Percentiles rank a stretch among this genome's conserved stretches.
phyloP scores from a whole-genome alignment of 2,329 filamentous ascomycete genomes.

The Sporothrix variecibatus region DNA sequence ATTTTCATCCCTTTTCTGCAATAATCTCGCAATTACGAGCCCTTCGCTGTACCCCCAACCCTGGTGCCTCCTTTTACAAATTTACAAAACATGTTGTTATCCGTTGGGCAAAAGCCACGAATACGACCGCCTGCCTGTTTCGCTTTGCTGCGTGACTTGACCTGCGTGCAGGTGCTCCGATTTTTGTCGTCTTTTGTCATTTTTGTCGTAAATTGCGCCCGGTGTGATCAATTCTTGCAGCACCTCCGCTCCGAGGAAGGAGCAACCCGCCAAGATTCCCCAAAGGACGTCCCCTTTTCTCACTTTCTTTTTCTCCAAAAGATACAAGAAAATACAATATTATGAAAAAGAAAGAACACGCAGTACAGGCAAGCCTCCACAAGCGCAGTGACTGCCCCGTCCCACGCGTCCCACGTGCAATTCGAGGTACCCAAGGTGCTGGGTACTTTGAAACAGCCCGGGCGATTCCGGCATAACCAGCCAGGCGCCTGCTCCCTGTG shows the following conservation, averaged over 20 bases:
- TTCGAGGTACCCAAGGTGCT: slow-evolving; percentile 18
- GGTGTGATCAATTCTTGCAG: not conserved
- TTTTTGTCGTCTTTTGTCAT: not conserved
- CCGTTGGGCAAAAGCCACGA: slow-evolving; percentile 13
- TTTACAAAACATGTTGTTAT: not conserved
- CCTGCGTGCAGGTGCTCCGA: not conserved
- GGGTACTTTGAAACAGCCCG: slow-evolving; percentile 25
- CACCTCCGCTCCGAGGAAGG: slow-evolving; percentile 2
- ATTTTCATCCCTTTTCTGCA: not conserved
- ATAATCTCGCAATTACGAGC: not conserved
- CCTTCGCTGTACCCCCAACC: not conserved
- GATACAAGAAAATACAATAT: not conserved
- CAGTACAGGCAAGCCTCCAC: not conserved
- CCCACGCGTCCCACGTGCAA: slow-evolving; percentile 20
- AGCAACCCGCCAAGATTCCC: not conserved
- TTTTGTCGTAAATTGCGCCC: not conserved
- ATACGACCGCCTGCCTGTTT: not conserved
- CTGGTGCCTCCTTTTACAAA: not conserved
- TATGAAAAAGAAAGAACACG: not conserved
- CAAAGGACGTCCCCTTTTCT: not conserved
- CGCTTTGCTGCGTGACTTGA: not conserved
- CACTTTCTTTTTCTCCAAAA: not conserved
- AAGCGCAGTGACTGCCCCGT: slow-evolving; percentile 1
- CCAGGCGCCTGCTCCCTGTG: not conserved
- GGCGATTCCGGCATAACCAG: slow-evolving; percentile 26